phyloP scores from a whole-genome alignment of 495 filamentous ascomycete genomes.

The Cudoniella acicularis region DNA sequence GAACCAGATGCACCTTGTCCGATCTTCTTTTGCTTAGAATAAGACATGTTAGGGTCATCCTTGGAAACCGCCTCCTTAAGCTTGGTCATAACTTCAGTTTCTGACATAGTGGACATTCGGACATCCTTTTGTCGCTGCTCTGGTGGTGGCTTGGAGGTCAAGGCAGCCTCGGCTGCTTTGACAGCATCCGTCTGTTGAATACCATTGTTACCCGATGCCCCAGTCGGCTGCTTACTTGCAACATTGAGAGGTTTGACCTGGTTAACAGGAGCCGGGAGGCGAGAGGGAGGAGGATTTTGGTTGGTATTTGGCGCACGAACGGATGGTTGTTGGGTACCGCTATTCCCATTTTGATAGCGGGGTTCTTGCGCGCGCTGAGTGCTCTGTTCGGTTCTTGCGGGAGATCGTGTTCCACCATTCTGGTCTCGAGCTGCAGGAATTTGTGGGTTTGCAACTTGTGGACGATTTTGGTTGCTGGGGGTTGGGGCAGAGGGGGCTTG shows the following conservation, averaged over 20 bases:
- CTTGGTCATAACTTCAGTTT: conserved; percentile 94
- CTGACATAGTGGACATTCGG: conserved; percentile 96
- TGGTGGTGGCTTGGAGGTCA: conserved; percentile 67
- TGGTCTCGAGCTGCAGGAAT: conserved; percentile 26
- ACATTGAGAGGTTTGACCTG: conserved; percentile 89
- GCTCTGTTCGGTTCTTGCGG: conserved; percentile 15
- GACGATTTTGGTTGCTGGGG: conserved; percentile 25
- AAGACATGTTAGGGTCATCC: conserved; percentile 84
- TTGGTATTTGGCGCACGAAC: conserved; percentile 52
- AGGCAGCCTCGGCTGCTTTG: conserved; percentile 76
- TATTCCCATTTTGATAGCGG: conserved; percentile 24
- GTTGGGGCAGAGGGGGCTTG: conserved; percentile 49
- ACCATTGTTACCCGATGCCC: conserved; percentile 39
- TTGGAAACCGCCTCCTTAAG: conserved; percentile 89
- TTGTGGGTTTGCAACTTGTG: conserved; percentile 38
- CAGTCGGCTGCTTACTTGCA: conserved; percentile 65
- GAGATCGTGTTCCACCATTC: conserved; percentile 10
- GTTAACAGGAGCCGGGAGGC: conserved; percentile 61
- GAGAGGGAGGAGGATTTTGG: conserved; percentile 45
- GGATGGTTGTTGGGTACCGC: conserved; percentile 26
- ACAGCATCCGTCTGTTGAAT: conserved; percentile 54
- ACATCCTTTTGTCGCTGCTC: conserved; percentile 75
- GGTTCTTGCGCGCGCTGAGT: conserved; percentile 18
- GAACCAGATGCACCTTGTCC: conserved; percentile 97
- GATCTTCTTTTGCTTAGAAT: conserved; percentile 99